Percentiles rank a stretch among this genome's conserved stretches.
These are phyloP conservation scores for Geranomyces variabilis DNA, from an alignment of 192 early-diverging fungal genomes.

Conservation along the genomic window DNA sequence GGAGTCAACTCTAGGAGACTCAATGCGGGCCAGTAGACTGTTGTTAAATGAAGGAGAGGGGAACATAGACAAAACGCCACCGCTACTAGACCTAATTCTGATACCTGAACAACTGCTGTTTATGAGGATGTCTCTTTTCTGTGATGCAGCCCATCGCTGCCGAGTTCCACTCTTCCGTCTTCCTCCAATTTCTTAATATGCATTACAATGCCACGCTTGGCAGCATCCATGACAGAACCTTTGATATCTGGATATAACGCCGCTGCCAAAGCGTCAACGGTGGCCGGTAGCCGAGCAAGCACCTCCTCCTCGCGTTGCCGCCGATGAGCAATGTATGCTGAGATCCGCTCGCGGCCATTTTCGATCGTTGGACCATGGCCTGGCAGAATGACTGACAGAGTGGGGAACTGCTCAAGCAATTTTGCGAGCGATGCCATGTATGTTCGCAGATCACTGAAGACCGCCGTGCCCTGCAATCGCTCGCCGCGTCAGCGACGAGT, in stretches of 20 bases:
- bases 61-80: too few relatives aligned
- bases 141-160: not conserved
- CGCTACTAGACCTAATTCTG: too few relatives aligned
- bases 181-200: slow-evolving; percentile 8
- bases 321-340: slow-evolving; percentile 79
- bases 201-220: slow-evolving; percentile 5
- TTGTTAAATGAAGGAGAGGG: too few relatives aligned
- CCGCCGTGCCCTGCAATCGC: slow-evolving; percentile 73
- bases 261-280: not conserved
- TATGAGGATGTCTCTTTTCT: too few relatives aligned
- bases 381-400: slow-evolving; percentile 54
- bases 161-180: not conserved
- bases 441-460: slow-evolving; percentile 72
- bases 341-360: slow-evolving; percentile 63
- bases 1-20: too few relatives aligned
- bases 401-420: slow-evolving; percentile 47
- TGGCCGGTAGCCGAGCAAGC: slow-evolving; percentile 5
- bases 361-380: slow-evolving; percentile 80
- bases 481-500: too few relatives aligned
- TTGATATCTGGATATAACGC: slow-evolving; percentile 6
- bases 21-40: too few relatives aligned
- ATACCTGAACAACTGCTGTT: too few relatives aligned
- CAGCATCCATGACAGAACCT: not conserved
- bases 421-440: slow-evolving; percentile 71
- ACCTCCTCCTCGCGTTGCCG: slow-evolving; percentile 77